Conservation (phyloP, 495 filamentous ascomycete species). For the Hypoxylon fuscum region DNA sequence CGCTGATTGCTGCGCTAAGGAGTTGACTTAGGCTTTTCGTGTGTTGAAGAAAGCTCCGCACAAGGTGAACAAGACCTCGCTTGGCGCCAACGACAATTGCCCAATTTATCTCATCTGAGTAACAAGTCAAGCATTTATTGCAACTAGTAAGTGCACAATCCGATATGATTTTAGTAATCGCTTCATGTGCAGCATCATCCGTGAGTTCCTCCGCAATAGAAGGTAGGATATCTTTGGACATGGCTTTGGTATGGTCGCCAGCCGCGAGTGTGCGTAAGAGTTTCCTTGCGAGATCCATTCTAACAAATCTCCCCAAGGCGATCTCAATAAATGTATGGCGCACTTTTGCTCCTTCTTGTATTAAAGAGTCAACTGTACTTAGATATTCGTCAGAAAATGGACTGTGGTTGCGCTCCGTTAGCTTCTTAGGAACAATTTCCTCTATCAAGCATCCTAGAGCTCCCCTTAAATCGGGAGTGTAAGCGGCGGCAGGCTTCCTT, state of each 20-base stretch:
- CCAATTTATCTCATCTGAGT: neutral
- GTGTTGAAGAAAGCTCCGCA: slow-evolving; percentile 10
- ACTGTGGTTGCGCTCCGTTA: neutral
- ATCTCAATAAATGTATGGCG: neutral
- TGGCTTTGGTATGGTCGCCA: neutral
- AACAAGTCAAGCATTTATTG: neutral
- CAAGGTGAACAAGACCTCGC: slow-evolving; percentile 12
- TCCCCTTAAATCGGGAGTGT: neutral
- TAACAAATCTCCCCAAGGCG: neutral
- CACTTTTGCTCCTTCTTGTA: slow-evolving; percentile 8
- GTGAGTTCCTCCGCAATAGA: neutral
- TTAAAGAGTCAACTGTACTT: slow-evolving; percentile 5
- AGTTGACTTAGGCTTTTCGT: neutral
- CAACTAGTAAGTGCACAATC: slow-evolving; percentile 2
- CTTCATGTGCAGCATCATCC: neutral
- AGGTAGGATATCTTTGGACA: neutral
- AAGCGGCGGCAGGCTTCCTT: neutral
- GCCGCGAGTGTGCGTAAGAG: neutral
- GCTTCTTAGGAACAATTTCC: neutral
- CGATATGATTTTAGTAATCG: slow-evolving; percentile 13
- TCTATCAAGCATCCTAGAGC: neutral
- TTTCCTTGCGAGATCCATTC: slow-evolving; percentile 15
- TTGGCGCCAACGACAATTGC: neutral
- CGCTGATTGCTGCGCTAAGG: slow-evolving; percentile 21
- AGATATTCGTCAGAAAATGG: slow-evolving; percentile 6